Conservation (phyloP, 2,329 filamentous ascomycete species). For the Falciphora oryzae region DNA sequence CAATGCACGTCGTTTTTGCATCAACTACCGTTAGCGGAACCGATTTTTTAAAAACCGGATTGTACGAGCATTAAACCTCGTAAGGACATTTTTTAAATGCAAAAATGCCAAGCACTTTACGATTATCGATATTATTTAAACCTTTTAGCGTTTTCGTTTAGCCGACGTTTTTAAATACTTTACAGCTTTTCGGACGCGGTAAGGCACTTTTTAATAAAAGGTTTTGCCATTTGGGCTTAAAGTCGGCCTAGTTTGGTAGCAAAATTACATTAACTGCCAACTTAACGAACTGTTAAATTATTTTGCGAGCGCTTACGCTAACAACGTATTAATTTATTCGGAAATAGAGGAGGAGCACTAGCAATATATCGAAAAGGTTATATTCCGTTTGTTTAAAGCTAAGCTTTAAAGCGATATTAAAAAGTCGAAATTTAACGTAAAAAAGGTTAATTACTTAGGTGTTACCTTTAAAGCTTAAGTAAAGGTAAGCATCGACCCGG, state of each 20-base stretch:
- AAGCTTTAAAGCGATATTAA: neutral
- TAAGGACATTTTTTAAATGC: neutral
- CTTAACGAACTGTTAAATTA: neutral
- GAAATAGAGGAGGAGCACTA: neutral
- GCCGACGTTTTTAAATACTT: neutral
- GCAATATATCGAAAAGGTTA: neutral
- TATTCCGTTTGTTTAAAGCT: neutral
- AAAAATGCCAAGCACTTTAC: neutral
- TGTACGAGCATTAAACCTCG: neutral
- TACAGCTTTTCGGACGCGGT: slow-evolving; percentile 1
- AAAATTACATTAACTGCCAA: neutral
- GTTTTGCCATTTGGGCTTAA: neutral
- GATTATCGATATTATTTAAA: neutral
- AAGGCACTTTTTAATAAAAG: slow-evolving; percentile 1
- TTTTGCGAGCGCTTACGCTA: slow-evolving; percentile 2
- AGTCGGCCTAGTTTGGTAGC: neutral
- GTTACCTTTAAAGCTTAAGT: neutral
- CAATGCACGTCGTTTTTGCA: neutral
- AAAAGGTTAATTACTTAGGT: neutral
- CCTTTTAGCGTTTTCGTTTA: neutral
- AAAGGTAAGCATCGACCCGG: neutral
- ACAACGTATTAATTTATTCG: slow-evolving; percentile 1
- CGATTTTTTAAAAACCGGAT: neutral
- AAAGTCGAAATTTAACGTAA: neutral
- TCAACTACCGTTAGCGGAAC: neutral